Evolutionary conservation across 805 yeast species (phyloP), one percentile per base, ranked within the genome.

Genomic region (Candida palmyrensis): DNA sequence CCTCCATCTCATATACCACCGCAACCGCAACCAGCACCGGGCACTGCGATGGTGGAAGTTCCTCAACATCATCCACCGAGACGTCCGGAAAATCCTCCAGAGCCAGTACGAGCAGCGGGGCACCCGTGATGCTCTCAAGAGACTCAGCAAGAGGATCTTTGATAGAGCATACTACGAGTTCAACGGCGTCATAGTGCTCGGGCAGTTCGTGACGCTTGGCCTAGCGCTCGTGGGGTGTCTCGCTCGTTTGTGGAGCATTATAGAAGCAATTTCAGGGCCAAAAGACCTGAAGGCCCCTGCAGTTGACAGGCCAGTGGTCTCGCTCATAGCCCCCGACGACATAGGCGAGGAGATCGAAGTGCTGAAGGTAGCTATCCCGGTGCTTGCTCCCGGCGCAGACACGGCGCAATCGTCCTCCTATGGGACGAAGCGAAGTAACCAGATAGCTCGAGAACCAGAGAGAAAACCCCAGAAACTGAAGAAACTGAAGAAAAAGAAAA

Each of bases 1-100:
- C 3, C 53, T 86, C 3, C 82, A 76, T 42, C 55, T 86, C 25
- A 42, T 85, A 3, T 77, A 81, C 48, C 85, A 81, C 46, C 64
- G 95, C 41, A 82, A 79, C 55, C 66, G 69, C 33, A 85, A 85
- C 52, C 96, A 88, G 52, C 95, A 86, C 48, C 62, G 79, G 3
- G 71, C 68, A 6, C 71, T 85, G 19, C 48, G 50, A 6, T 88
- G 96, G 96, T 88, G 95, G 90, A 71, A 63, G 39, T 68, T 74
- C 38, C 59, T 88, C 25, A 70, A 77, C 39, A 68, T 79, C 7
- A 47, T 86, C 18, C 83, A 82, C 44, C 68, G 95, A 25, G 61
- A 68, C 27, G 34, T 73, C 16, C 54, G 77, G 12, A 59, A 59
- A 29, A 46, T 76, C 5, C 37, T 76, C 8, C 46, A 25, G 25